A percentile compares a stretch with the other conserved stretches of the same genome.
phyloP scores from a whole-genome alignment of 495 filamentous ascomycete species.

The Baudoinia panamericana region DNA sequence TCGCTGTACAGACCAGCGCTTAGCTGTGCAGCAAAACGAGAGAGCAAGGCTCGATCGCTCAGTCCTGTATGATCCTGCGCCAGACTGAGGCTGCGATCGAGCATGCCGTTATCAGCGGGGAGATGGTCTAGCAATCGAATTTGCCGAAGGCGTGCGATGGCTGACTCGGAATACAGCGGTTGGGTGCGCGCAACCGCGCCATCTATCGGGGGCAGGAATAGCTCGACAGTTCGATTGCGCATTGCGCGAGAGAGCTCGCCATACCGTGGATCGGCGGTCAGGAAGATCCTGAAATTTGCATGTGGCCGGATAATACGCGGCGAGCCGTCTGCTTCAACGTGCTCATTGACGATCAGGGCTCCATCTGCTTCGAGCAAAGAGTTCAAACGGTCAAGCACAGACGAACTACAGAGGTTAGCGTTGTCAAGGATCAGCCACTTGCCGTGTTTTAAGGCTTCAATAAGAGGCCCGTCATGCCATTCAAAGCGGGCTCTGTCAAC shows the following conservation, averaged over 20 bases:
- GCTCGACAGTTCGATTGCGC: constrained; percentile 87
- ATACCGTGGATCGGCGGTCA: constrained; percentile 86
- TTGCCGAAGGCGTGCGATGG: constrained; percentile 9
- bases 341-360: constrained; percentile 77
- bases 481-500: constrained; percentile 71
- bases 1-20: constrained; percentile 4
- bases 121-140: neutral
- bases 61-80: constrained; percentile 13
- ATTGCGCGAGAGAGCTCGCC: constrained; percentile 93
- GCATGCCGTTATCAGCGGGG: neutral
- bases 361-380: constrained; percentile 88
- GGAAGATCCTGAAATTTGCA: constrained; percentile 77
- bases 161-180: constrained; percentile 5
- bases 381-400: constrained; percentile 88
- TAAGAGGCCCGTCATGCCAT: constrained; percentile 87
- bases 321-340: constrained; percentile 67
- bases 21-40: constrained; percentile 4
- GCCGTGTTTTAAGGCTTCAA: constrained; percentile 73
- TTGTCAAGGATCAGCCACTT: constrained; percentile 93
- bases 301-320: constrained; percentile 70
- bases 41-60: neutral
- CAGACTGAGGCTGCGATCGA: neutral
- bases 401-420: constrained; percentile 89
- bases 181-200: neutral
- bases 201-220: constrained; percentile 44